phyloP scores from a whole-genome alignment of 192 early-diverging fungal species.

The Podila epicladia region DNA sequence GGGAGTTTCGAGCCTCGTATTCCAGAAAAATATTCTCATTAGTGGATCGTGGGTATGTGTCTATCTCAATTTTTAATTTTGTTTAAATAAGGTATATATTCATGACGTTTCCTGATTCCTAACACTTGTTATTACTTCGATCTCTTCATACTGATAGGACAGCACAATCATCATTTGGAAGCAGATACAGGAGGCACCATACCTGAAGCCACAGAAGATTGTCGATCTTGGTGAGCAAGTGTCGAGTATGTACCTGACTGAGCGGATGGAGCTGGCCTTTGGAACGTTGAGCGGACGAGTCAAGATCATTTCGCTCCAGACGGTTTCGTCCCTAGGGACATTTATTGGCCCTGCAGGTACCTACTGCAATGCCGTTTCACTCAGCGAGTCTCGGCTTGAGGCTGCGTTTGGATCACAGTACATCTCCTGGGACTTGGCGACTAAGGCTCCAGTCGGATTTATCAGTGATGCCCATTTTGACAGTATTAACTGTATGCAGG shows the following conservation, averaged over 20 bases:
- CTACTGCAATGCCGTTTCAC: slow-evolving; percentile 25
- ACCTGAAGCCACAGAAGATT: slow-evolving; percentile 31
- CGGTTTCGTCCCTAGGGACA: slow-evolving; percentile 12
- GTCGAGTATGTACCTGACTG: slow-evolving; percentile 31
- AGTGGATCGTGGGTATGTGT: slow-evolving; percentile 46
- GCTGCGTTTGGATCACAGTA: slow-evolving; percentile 35
- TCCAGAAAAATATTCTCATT: slow-evolving; percentile 25
- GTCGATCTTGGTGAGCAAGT: slow-evolving; percentile 43
- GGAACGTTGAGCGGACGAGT: slow-evolving; percentile 31
- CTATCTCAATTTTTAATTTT: neutral
- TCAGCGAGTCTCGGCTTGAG: slow-evolving; percentile 22
- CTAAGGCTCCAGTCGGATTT: slow-evolving; percentile 10
- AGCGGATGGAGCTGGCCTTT: slow-evolving; percentile 22
- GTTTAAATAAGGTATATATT: neutral
- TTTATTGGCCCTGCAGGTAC: slow-evolving; percentile 13
- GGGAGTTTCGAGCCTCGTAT: slow-evolving; percentile 22
- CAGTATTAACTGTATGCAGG: slow-evolving; percentile 34
- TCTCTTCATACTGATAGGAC: slow-evolving; percentile 15
- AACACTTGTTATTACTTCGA: neutral
- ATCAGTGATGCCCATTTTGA: slow-evolving; percentile 22
- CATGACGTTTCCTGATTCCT: neutral
- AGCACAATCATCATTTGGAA: slow-evolving; percentile 31
- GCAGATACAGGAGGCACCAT: slow-evolving; percentile 19
- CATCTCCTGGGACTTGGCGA: slow-evolving; percentile 33
- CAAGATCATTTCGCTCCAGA: slow-evolving; percentile 39